Conservation (phyloP, 768 basidiomycete genomes). For the Russula griseocarnosa region DNA sequence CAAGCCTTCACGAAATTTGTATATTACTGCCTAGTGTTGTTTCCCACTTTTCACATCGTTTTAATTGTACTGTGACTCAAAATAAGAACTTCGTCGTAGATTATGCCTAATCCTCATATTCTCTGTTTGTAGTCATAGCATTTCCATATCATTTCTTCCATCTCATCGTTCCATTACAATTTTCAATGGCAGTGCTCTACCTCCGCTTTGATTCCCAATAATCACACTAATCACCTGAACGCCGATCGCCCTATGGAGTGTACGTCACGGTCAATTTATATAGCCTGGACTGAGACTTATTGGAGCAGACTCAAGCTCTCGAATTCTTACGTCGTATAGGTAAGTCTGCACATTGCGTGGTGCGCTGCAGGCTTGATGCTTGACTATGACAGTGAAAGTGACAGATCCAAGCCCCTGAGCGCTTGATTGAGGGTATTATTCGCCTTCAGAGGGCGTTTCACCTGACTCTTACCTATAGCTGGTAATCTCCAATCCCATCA, state of each 20-base stretch:
- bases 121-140: constrained; percentile 17
- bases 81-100: constrained; percentile 6
- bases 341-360: too few species aligned
- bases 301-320: too few species aligned
- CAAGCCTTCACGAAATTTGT: constrained; percentile 15
- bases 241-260: not conserved
- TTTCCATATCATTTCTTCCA: not conserved
- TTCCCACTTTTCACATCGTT: not conserved
- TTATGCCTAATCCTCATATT: not conserved
- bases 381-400: too few species aligned
- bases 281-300: too few species aligned
- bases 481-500: too few species aligned
- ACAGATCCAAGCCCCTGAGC: not conserved
- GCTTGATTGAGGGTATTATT: too few species aligned
- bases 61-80: constrained; percentile 7
- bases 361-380: too few species aligned
- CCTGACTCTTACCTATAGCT: too few species aligned
- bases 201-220: not conserved
- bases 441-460: too few species aligned
- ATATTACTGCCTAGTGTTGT: constrained; percentile 13
- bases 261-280: too few species aligned
- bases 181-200: not conserved
- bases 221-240: constrained; percentile 1
- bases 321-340: too few species aligned
- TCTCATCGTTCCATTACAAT: not conserved